Percentiles rank a stretch among this genome's conserved stretches.
These are phyloP conservation scores for Wickerhamiella australiensis DNA, from an alignment of 805 yeast genomes.

Conservation along the genomic window DNA sequence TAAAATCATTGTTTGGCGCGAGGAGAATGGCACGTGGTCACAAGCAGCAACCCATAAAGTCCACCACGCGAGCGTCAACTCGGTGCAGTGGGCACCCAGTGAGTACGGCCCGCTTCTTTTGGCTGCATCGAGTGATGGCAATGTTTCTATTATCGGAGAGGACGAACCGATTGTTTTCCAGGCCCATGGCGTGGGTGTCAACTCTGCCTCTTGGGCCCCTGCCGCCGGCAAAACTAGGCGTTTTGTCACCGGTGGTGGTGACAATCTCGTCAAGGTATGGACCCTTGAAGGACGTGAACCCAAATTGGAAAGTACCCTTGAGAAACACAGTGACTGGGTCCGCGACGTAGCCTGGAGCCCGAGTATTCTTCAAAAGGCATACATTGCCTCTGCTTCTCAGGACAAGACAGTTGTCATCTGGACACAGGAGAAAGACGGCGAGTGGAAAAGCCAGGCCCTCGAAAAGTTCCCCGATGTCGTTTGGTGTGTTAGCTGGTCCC, in stretches of 20 bases:
- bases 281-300: slow-evolving; percentile 49
- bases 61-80: slow-evolving; percentile 89
- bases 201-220: slow-evolving; percentile 86
- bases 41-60: slow-evolving; percentile 75
- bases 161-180: slow-evolving; percentile 39
- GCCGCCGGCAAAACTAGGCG: slow-evolving; percentile 30
- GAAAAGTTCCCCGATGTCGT: slow-evolving; percentile 89
- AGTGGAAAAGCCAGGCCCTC: slow-evolving; percentile 73
- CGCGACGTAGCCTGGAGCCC: slow-evolving; percentile 99
- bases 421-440: slow-evolving; percentile 62
- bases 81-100: slow-evolving; percentile 94
- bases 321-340: slow-evolving; percentile 96
- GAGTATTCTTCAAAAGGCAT: slow-evolving; percentile 69
- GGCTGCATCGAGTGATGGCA: slow-evolving; percentile 89
- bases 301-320: slow-evolving; percentile 59
- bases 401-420: slow-evolving; percentile 90
- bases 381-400: slow-evolving; percentile 93
- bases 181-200: slow-evolving; percentile 91
- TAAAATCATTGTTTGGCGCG: slow-evolving; percentile 87
- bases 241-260: slow-evolving; percentile 91
- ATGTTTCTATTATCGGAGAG: slow-evolving; percentile 78
- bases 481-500: slow-evolving; percentile 97
- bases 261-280: slow-evolving; percentile 90
- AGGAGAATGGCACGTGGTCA: slow-evolving; percentile 79
- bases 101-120: slow-evolving; percentile 87